Evolutionary conservation across 164 flowering plant species (phyloP).

Genomic region (Euptelea pleiosperma): DNA sequence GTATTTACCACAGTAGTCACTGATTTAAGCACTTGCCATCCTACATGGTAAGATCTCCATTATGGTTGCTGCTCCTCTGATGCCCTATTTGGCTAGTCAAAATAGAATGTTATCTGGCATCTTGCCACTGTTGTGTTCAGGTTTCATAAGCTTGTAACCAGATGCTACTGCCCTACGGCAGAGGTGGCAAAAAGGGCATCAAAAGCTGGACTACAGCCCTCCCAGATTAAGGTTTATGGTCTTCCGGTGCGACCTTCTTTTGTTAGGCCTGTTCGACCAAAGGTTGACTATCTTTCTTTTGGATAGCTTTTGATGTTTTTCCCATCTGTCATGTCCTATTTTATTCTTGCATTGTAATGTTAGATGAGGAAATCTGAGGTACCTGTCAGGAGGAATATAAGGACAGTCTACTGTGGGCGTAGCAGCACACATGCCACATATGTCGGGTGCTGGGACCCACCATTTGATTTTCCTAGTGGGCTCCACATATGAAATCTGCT

Average conservation of each 20-base stretch:
- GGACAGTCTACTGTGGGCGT: too few relatives aligned
- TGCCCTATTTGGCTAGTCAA: neutral
- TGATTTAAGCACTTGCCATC: constrained; percentile 96
- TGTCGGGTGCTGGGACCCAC: too few relatives aligned
- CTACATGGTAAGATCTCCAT: constrained; percentile 66
- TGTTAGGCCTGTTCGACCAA: constrained; percentile 79
- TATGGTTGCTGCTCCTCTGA: neutral
- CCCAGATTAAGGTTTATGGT: constrained; percentile 90
- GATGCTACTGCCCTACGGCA: constrained; percentile 90
- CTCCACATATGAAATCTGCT: neutral
- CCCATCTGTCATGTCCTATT: neutral
- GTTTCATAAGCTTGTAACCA: constrained; percentile 98
- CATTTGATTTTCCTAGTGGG: neutral
- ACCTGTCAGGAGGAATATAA: too few relatives aligned
- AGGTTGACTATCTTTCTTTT: constrained; percentile 43
- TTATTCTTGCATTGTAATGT: too few relatives aligned
- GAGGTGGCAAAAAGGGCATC: constrained; percentile 83
- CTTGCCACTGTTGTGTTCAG: constrained; percentile 32
- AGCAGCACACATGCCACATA: too few relatives aligned
- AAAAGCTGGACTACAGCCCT: constrained; percentile 83
- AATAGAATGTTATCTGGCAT: neutral
- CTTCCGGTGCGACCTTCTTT: constrained; percentile 98
- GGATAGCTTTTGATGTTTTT: neutral
- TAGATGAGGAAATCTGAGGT: too few relatives aligned
- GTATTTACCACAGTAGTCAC: constrained; percentile 94